Evolutionary conservation across 2,329 filamentous ascomycete genomes (phyloP).

Genomic region (Hypoxylon sp.): DNA sequence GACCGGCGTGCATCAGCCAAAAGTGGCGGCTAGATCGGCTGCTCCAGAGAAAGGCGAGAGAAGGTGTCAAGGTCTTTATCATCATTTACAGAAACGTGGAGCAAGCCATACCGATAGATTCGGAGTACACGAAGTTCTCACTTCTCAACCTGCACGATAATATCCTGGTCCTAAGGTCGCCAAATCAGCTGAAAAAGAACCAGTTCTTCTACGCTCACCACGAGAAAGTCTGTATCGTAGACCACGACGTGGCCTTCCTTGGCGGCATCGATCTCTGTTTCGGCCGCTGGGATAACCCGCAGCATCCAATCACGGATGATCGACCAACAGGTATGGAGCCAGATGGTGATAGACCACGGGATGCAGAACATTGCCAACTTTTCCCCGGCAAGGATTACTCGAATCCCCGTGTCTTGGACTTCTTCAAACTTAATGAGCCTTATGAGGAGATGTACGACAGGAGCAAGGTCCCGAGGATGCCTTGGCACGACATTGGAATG

Average conservation of each 20-base stretch:
- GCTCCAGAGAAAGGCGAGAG: slow-evolving; percentile 91
- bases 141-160: slow-evolving; percentile 96
- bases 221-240: slow-evolving; percentile 97
- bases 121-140: slow-evolving; percentile 97
- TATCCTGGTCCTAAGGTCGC: slow-evolving; percentile 94
- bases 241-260: slow-evolving; percentile 95
- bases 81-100: slow-evolving; percentile 99
- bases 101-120: slow-evolving; percentile 96
- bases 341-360: slow-evolving; percentile 78
- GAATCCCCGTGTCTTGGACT: slow-evolving; percentile 95
- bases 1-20: slow-evolving; percentile 94
- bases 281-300: slow-evolving; percentile 95
- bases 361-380: slow-evolving; percentile 93
- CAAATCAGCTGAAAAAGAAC: slow-evolving; percentile 98
- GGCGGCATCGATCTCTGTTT: slow-evolving; percentile 98
- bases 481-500: slow-evolving; percentile 99
- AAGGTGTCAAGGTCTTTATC: slow-evolving; percentile 97
- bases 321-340: slow-evolving; percentile 95
- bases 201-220: slow-evolving; percentile 99
- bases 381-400: slow-evolving; percentile 99
- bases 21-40: slow-evolving; percentile 97
- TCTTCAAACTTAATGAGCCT: slow-evolving; percentile 91
- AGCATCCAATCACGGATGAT: slow-evolving; percentile 91
- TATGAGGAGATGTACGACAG: slow-evolving; percentile 99
- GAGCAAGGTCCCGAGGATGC: slow-evolving; percentile 90